Base-by-base conservation (phyloP, 495 filamentous ascomycete genomes). In the Neurospora sp. region DNA sequence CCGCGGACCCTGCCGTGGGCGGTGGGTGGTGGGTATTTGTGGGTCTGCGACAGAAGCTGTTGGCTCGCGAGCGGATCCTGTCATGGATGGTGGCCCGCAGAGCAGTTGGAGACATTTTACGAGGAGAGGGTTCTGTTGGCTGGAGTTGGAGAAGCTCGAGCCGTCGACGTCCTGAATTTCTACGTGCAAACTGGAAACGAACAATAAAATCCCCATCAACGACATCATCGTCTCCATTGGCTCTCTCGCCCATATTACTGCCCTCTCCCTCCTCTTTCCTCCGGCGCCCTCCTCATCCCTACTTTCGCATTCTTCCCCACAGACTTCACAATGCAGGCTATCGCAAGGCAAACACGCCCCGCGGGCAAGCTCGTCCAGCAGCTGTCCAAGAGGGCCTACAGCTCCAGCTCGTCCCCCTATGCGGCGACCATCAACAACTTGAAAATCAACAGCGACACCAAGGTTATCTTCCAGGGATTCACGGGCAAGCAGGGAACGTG, bases 401-500 rank as follows among this genome's bases (percentile, higher is more conserved):
- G 91, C 79, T 89, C 90, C 42, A 84, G 88, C 72, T 86, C 85
- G 69, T 87, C 89, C 70, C 86, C 87, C 71, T 99, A 99, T 81
- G 88, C 92, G 73, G 83, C 89, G 75, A 98, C 96, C 59, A 89
- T 92, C 82, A 86, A 91, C 76, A 98, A 98, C 87, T 89, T 99
- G 75, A 91, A 93, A 82, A 94, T 99, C 83, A 97, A 92, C 82
- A 82, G 84, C 80, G 90, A 98, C 70, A 99, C 96, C 72, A 94
- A 93, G 84, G 94, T 99, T 71, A 86, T 99, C 77, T 99, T 88
- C 87, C 96, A 99, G 85, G 96, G 96, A 71, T 98, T 99, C 83
- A 99, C 96, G 14, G 96, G 96, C 79, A 96, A 92, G 86, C 96
- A 99, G 87, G 95, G 96, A 93, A 95, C 93, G 94, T 98, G 84